Evolutionary conservation across 129 eudicot genomes (phyloP), one percentile per base, ranked within the genome.

Genomic region (Kitagawia praeruptora): DNA sequence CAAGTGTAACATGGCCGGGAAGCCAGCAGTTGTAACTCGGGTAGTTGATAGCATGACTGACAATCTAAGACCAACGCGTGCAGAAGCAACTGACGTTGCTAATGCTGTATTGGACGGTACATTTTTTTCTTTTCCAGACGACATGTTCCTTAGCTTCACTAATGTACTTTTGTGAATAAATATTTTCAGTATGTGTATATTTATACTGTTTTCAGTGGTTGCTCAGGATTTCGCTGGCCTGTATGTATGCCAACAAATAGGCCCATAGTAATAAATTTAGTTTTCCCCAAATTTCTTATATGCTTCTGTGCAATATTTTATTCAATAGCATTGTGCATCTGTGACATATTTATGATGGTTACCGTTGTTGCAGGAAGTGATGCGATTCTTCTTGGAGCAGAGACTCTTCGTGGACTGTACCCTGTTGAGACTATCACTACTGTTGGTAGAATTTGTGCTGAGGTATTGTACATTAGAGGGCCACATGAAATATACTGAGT

Each of bases 31-130:
- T 67, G 82, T 88, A 74, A 90, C 95, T 82, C 95, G 95, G 73
- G 95, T 90, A 79, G 95, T 90, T 70, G 95, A 90, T 83, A 90
- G 95, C 85, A 90, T 90, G 95, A 90, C 95, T 70, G 91, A 87
- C 75, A 90, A 90, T 78, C 80, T 90, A 80, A 84, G 95, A 41
- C 95, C 95, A 48, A 90, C 95, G 76, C 95, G 95, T 84, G 95
- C 95, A 56, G 95, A 90, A 76, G 95, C 95, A 84, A 90, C 95
- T 70, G 95, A 90, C 86, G 95, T 90, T 81, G 95, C 95, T 64
- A 90, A 90, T 86, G 95, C 95, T 82, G 92, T 90, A 19, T 64
- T 90, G 85, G 95, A 90, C 38, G 95, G 95, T 90, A 70, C 48
- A 78, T 77, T 42, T 79, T 56, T 39, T 31, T 48, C 25, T 74